Conservation (phyloP, 768 basidiomycete genomes). For the Phlebiopsis gigantea region DNA sequence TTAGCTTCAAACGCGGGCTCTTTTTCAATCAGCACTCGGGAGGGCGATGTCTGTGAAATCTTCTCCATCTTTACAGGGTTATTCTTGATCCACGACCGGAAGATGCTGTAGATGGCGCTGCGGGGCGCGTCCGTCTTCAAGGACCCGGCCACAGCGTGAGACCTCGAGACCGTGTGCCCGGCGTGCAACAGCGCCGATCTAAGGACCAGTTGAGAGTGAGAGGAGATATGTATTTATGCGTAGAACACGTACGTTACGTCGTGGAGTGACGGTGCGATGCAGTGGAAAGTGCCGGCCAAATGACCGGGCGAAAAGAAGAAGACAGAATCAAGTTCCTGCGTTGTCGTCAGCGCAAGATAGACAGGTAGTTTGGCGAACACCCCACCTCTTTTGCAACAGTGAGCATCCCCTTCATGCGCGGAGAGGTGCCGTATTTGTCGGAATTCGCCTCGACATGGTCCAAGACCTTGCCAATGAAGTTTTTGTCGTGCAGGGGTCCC, state of each 20-base stretch:
- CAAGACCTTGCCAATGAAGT: constrained; percentile 72
- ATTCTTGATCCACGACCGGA: constrained; percentile 76
- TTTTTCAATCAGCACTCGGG: too few species aligned
- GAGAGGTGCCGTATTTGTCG: constrained; percentile 67
- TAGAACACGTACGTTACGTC: constrained; percentile 60
- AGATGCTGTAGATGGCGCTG: constrained; percentile 71
- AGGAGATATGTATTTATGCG: not conserved
- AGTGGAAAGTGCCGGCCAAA: constrained; percentile 79
- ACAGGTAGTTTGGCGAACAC: too few species aligned
- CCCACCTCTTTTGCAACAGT: constrained; percentile 81
- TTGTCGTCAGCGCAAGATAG: not conserved
- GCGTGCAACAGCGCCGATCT: constrained; percentile 90
- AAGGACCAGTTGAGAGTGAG: not conserved
- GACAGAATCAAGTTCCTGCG: constrained; percentile 66
- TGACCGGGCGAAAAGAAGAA: constrained; percentile 89
- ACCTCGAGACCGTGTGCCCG: constrained; percentile 80
- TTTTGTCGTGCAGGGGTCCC: constrained; percentile 72
- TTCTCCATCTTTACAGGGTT: constrained; percentile 85
- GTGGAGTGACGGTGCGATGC: constrained; percentile 66
- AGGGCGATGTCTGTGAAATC: constrained; percentile 72
- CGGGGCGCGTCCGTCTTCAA: constrained; percentile 84
- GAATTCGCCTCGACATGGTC: constrained; percentile 61
- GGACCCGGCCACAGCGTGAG: constrained; percentile 85
- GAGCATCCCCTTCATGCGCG: constrained; percentile 94
- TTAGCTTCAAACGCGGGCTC: constrained; percentile 64